Base-by-base conservation (phyloP, 306 rosid genomes). In the Pterocarpus macrocarpus region DNA sequence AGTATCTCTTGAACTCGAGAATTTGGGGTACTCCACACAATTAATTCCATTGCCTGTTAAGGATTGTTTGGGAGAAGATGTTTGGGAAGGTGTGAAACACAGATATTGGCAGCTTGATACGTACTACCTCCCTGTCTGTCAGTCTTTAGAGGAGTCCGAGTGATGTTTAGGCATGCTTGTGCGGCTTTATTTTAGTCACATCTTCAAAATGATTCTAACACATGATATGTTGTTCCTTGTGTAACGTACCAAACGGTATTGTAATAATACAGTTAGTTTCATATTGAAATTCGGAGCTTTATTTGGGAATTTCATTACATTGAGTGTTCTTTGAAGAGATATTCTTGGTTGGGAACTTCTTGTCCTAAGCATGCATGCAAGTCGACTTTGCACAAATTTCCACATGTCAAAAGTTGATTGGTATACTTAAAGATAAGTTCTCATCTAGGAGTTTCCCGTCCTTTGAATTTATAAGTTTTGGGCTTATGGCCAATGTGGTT, bases 71-170 rank as follows among this genome's bases (percentile, higher is more conserved):
- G 96, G 91, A 64, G 94, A 88, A 50, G 71, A 91, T 80, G 91
- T 91, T 47, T 92, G 99, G 99, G 91, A 93, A 87, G 98, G 96
- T 84, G 96, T 95, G 78, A 94, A 92, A 84, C 99, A 93, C 71
- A 90, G 86, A 87, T 95, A 95, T 80, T 95, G 99, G 99, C 98
- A 95, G 80, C 98, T 95, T 70, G 97, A 95, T 87, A 90, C 93
- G 5, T 93, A 95, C 84, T 88, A 89, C 85, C 98, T 95, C 76
- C 99, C 99, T 45, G 96, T 93, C 78, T 90, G 91, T 86, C 98
- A 95, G 89, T 82, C 90, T 69, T 14, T 72, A 12, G 86, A 85
- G 52, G 92, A 91, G 78, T 66, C 87, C 7, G 80, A 90, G 82
- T 93, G 83, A 88, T 79, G 59, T 34, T 76, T 30, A 75, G 13